Evolutionary conservation across 495 filamentous ascomycete genomes (phyloP), one percentile per base, ranked within the genome.

Genomic region (Aspergillus bridgeri): DNA sequence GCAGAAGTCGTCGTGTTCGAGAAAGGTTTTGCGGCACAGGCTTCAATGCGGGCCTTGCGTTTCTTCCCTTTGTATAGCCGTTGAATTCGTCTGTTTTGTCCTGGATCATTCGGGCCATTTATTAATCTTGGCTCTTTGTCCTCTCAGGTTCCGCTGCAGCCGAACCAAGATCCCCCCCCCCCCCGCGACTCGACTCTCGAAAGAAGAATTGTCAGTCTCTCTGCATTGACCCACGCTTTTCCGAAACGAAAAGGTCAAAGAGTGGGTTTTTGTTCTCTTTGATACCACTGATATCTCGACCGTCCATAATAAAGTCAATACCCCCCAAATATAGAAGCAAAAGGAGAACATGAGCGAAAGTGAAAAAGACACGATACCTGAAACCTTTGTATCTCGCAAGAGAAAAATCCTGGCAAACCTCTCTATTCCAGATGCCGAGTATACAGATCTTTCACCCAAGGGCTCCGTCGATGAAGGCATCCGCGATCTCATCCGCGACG

Each of bases 381-480:
- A 61, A 11, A 60, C 58, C 53, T 93, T 92, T 65, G 44, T 70
- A 21, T 59, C 66, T 43, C 84, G 83, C 63, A 94, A 93, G 71
- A 55, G 60, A 22, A 80, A 75, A 42, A 93, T 95, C 63, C 72
- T 92, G 20, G 64, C 73, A 43, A 79, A 83, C 53, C 82, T 95
- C 15, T 70, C 83, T 2, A 69, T 82, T 4, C 86, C 89, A 11
- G 79, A 81, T n/a, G 73, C 67, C 5, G 76, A 86, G 43, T 93
- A 93, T 69, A 81, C 80, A 45, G 91, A 94, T 69, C 76, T 83
- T 3, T 95, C 89, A 9, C 92, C 92, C 1, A 96, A 96, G 73
- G 92, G 92, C 6, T 86, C 83, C 0, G 80, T 96, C 19, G 93
- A 96, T 65, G 81, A 74, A 51, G 87, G 79, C 3, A 90, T 96